Conservation (phyloP, 352 stramenopile species). For the Phytopythium mirpurense region DNA sequence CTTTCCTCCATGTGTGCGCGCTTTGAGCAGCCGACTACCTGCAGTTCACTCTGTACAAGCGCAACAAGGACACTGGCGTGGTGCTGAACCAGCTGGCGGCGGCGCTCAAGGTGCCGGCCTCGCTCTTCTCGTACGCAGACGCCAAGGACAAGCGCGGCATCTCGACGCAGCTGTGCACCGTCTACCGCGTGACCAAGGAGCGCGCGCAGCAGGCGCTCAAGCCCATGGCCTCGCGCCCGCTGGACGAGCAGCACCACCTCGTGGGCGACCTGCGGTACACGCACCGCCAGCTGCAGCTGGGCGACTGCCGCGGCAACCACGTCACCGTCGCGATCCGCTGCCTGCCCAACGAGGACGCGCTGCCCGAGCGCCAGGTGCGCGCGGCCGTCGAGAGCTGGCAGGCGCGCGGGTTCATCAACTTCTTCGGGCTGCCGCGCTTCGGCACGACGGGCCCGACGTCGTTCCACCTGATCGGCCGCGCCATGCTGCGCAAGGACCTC, state of each 20-base stretch:
- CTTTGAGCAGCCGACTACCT: slow-evolving; percentile 83
- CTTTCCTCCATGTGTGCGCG: no score
- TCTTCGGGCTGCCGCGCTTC: slow-evolving; percentile 96
- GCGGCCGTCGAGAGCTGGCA: slow-evolving; percentile 45
- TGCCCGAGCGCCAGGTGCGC: slow-evolving; percentile 16
- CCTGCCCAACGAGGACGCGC: slow-evolving; percentile 49
- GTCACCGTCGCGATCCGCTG: slow-evolving; percentile 93
- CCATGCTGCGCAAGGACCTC: slow-evolving; percentile 92
- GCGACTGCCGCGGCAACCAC: slow-evolving; percentile 89
- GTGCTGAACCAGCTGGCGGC: slow-evolving; percentile 76
- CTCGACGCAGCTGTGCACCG: slow-evolving; percentile 94
- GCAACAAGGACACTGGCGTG: slow-evolving; percentile 92
- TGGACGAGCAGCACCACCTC: slow-evolving; percentile 79
- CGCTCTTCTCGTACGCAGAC: slow-evolving; percentile 89
- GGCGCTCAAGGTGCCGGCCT: slow-evolving; percentile 55
- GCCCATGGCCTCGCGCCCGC: slow-evolving; percentile 21
- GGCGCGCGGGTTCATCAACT: slow-evolving; percentile 93
- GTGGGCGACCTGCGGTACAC: slow-evolving; percentile 93
- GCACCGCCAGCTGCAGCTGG: slow-evolving; percentile 73
- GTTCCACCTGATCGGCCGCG: slow-evolving; percentile 81
- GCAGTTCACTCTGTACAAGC: slow-evolving; percentile 96
- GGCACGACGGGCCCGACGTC: slow-evolving; percentile 80
- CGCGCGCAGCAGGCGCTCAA: slow-evolving; percentile 44
- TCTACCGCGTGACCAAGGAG: slow-evolving; percentile 70
- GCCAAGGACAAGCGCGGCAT: slow-evolving; percentile 97